Evolutionary conservation across 768 basidiomycete genomes (phyloP), one percentile per base, ranked within the genome.

Genomic region (Boletus edulis): DNA sequence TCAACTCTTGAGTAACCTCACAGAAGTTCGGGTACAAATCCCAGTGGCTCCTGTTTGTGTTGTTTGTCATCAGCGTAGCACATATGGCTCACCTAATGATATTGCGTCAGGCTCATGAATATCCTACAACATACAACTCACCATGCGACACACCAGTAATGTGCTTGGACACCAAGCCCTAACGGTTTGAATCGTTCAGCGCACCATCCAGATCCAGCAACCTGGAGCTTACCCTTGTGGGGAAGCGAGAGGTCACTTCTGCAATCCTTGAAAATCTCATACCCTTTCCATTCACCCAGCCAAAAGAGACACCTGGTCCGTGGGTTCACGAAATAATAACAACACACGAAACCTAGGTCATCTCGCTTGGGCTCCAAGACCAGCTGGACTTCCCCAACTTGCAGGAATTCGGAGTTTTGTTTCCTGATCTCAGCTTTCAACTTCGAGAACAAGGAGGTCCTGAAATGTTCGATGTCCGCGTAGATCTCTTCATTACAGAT

Each of bases 261-360:
- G 41, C 69, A 69, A 8, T 66, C 61, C 18, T 31, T 35, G 32
- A 72, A 60, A 32, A 83, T 62, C 8, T 66, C 50, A 0, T 52
- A 41, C 1, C 75, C 72, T 0, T 75, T 62, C 52, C 75, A 79
- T 0, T 71, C 58, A 43, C 84, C 76, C 35, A 84, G 51, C 75
- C 81, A 87, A 57, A 86, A 86, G 11, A 85, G 66, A n/a, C 70
- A 62, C 18, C 79, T 75, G 0, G 68, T 65, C 1, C 59, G 20
- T 42, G 83, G 81, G 56, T 82, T 73, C 29, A 76, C 80, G 52
- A 80, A 81, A 59, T 83, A 84, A 62, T 84, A 84, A 56, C 75
- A 57, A 59, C 70, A 68, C 18, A 64, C 31, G 2, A 65, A 37
- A 12, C 57, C 62, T 0, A 14, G 0, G 0, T 67, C 66, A 0